These are phyloP conservation scores for Cercospora sp. DNA, from an alignment of 2,329 filamentous ascomycete species.

Conservation along the genomic window DNA sequence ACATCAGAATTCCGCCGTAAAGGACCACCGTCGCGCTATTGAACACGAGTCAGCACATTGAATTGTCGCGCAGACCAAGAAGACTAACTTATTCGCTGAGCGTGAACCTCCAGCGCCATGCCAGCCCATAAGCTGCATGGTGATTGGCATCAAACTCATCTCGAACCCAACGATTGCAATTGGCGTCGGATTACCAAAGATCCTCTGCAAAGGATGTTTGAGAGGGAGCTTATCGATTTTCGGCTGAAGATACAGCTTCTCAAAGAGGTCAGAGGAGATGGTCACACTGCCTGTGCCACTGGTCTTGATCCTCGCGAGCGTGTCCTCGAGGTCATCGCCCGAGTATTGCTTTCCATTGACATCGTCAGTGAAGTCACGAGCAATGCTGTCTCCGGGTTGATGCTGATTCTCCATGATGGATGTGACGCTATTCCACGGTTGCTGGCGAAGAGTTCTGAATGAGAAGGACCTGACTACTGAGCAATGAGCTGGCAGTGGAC, in stretches of 20 bases:
- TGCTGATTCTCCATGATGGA: slow-evolving; percentile 9
- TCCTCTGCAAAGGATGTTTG: slow-evolving; percentile 29
- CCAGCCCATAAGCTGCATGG: slow-evolving; percentile 31
- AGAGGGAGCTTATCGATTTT: slow-evolving; percentile 22
- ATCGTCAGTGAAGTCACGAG: slow-evolving; percentile 24
- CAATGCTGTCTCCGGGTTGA: slow-evolving; percentile 22
- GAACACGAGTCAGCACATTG: not conserved
- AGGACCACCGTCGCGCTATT: slow-evolving; percentile 27
- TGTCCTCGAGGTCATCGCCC: slow-evolving; percentile 22
- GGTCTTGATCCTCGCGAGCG: slow-evolving; percentile 25
- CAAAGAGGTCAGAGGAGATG: slow-evolving; percentile 29
- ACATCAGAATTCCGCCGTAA: slow-evolving; percentile 28
- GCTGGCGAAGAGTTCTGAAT: not conserved
- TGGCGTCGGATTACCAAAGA: slow-evolving; percentile 28
- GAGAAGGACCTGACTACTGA: not conserved
- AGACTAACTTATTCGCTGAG: slow-evolving; percentile 22
- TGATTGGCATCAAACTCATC: slow-evolving; percentile 28
- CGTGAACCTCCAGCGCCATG: slow-evolving; percentile 21
- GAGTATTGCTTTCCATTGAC: slow-evolving; percentile 21
- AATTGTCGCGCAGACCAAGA: not conserved
- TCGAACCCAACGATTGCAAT: slow-evolving; percentile 30
- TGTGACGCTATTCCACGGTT: not conserved
- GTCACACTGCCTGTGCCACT: slow-evolving; percentile 27
- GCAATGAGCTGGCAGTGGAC: not conserved
- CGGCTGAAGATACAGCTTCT: slow-evolving; percentile 29